A percentile compares a stretch with the other conserved stretches of the same genome.
Conservation (phyloP, 2,329 filamentous ascomycete genomes). For the Colletotrichum lindemuthianum region DNA sequence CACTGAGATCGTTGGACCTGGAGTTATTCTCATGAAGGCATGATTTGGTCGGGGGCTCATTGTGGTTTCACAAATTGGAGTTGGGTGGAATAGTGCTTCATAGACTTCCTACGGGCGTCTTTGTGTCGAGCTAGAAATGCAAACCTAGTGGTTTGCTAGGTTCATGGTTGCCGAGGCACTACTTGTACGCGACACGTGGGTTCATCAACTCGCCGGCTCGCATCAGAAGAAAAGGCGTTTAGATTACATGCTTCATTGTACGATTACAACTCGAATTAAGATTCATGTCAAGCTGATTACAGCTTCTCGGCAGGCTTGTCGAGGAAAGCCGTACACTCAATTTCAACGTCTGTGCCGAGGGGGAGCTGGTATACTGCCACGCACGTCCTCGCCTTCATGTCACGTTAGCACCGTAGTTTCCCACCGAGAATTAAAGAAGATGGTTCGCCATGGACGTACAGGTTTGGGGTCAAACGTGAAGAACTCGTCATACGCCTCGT, state of each 20-base stretch:
- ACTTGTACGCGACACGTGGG: no score
- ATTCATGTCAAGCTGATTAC: background rate
- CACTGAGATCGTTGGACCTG: slow-evolving; percentile 50
- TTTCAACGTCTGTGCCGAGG: slow-evolving; percentile 76
- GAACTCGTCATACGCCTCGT: slow-evolving; percentile 63
- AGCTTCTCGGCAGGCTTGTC: slow-evolving; percentile 33
- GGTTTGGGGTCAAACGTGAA: slow-evolving; percentile 58
- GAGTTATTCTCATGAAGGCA: slow-evolving; percentile 25
- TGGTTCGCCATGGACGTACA: slow-evolving; percentile 44
- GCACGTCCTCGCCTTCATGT: slow-evolving; percentile 65
- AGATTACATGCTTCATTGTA: no score
- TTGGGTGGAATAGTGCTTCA: background rate
- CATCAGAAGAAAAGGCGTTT: no score
- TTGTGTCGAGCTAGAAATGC: no score
- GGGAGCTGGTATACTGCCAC: slow-evolving; percentile 80
- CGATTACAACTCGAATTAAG: no score
- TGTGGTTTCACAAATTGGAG: slow-evolving; percentile 21
- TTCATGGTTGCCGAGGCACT: no score
- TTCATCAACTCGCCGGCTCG: no score
- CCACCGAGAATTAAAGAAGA: background rate
- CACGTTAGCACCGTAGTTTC: background rate
- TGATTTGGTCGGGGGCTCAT: slow-evolving; percentile 18
- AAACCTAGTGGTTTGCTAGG: no score
- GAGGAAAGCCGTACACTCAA: slow-evolving; percentile 68
- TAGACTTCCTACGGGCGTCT: no score